Evolutionary conservation across 2,329 filamentous ascomycete species (phyloP).

Genomic region (Elsinoe perseae): DNA sequence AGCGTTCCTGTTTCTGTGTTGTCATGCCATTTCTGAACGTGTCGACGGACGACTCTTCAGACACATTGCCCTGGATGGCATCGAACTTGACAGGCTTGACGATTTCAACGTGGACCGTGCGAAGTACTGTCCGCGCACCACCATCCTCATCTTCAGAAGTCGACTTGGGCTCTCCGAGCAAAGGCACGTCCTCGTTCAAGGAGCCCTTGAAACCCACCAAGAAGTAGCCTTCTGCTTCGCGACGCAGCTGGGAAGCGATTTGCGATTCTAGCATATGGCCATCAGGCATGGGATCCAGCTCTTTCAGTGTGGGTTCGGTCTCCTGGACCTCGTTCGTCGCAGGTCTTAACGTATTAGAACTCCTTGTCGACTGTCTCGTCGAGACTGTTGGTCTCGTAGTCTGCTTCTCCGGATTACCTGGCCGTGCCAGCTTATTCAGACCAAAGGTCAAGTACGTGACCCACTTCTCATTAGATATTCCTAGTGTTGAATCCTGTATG

Average conservation of each 20-base stretch:
- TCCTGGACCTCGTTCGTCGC: conserved; percentile 3
- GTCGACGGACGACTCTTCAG: conserved; percentile 22
- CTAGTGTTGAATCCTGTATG: conserved; percentile 32
- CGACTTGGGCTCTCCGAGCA: conserved; percentile 22
- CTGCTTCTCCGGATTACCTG: conserved; percentile 19
- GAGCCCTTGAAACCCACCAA: conserved; percentile 62
- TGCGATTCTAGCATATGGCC: conserved; percentile 50
- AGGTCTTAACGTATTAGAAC: conserved; percentile 22
- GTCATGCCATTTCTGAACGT: conserved; percentile 44
- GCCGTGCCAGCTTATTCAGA: conserved; percentile 29
- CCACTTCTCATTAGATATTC: conserved; percentile 40
- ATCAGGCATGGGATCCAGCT: conserved; percentile 32
- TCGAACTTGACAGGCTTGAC: conserved; percentile 17
- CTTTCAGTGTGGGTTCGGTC: conserved; percentile 19
- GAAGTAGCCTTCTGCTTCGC: conserved; percentile 49
- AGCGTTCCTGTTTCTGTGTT: conserved; percentile 24
- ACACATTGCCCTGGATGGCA: conserved; percentile 18
- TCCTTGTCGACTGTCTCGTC: conserved; percentile 23
- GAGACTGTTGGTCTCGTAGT: conserved; percentile 20
- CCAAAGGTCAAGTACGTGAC: conserved; percentile 46
- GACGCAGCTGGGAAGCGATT: conserved; percentile 45
- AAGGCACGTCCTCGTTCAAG: conserved; percentile 43
- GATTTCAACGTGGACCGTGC: conserved; percentile 61
- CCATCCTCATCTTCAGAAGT: conserved; percentile 22
- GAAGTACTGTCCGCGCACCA: conserved; percentile 49